A percentile compares a stretch with the other conserved stretches of the same genome.
These are phyloP conservation scores for Dichotomocladium elegans DNA, from an alignment of 371 early-diverging fungal species.

Conservation along the genomic window DNA sequence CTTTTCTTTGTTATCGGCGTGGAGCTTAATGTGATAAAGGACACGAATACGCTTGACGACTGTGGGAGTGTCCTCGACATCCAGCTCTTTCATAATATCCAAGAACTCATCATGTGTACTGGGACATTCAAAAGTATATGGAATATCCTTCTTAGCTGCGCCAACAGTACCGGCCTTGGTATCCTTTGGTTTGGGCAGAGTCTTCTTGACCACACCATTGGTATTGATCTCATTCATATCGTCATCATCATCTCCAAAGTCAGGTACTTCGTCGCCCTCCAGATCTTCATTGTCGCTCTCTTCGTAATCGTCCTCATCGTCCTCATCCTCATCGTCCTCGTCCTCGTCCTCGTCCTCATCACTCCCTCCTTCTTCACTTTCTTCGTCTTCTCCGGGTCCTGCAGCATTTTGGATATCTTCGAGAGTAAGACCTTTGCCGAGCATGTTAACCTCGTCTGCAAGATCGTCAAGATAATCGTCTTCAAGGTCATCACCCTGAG, in stretches of 20 bases:
- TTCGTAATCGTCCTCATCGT: constrained; percentile 35
- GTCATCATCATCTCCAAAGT: constrained; percentile 48
- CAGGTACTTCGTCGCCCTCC: constrained; percentile 34
- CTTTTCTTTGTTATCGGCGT: constrained; percentile 73
- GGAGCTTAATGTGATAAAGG: constrained; percentile 75
- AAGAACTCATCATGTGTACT: constrained; percentile 24
- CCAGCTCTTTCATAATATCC: constrained; percentile 37
- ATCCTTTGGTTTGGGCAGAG: constrained; percentile 13
- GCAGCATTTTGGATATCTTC: constrained; percentile 48
- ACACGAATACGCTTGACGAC: constrained; percentile 80
- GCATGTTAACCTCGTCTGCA: constrained; percentile 30
- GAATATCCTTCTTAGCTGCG: constrained; percentile 53
- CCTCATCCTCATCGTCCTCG: constrained; percentile 47
- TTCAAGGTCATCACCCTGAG: constrained; percentile 84
- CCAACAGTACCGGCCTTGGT: constrained; percentile 14
- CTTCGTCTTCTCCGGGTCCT: constrained; percentile 24
- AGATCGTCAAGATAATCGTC: constrained; percentile 64
- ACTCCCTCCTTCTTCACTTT: constrained; percentile 28
- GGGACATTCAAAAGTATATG: constrained; percentile 75
- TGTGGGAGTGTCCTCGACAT: constrained; percentile 58
- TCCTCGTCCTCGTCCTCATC: constrained; percentile 39
- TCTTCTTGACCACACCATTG: constrained; percentile 35
- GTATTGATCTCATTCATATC: constrained; percentile 47
- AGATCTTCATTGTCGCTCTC: constrained; percentile 28
- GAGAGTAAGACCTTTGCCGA: constrained; percentile 45